Evolutionary conservation across 2,329 filamentous ascomycete genomes (phyloP).

Genomic region (Aspergillus quadrilineatus): DNA sequence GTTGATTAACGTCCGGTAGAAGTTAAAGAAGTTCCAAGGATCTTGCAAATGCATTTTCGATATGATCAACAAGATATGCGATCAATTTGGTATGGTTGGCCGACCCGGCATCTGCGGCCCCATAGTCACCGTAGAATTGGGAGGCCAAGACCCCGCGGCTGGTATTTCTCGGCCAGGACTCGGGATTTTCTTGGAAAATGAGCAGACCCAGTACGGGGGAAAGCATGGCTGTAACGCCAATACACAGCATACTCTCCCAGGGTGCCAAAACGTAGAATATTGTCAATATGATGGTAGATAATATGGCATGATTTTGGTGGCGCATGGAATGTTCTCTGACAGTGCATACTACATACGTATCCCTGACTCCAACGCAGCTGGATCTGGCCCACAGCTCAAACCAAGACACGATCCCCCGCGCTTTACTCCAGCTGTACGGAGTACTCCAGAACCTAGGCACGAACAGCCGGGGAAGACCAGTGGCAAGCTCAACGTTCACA

Average conservation of each 20-base stretch:
- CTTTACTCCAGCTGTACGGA: constrained; percentile 1
- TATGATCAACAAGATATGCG: neutral
- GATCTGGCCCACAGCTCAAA: neutral
- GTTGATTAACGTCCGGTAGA: neutral
- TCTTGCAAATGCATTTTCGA: neutral
- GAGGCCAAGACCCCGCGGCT: constrained; percentile 8
- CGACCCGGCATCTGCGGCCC: neutral
- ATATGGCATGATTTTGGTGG: constrained; percentile 3
- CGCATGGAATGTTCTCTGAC: neutral
- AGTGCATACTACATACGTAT: neutral
- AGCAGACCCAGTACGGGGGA: neutral
- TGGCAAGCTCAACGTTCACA: neutral
- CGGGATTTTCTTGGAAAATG: constrained; percentile 5
- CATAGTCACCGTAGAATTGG: neutral
- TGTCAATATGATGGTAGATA: neutral
- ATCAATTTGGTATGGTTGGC: constrained; percentile 5
- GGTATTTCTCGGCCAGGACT: constrained; percentile 17
- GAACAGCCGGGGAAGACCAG: constrained; percentile 5
- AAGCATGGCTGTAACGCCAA: neutral
- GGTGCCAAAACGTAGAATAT: neutral
- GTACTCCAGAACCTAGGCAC: neutral
- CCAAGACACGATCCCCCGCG: constrained; percentile 3
- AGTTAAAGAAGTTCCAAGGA: neutral
- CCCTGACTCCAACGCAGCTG: neutral
- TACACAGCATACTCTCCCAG: neutral